phyloP scores from a whole-genome alignment of 306 rosid species.

The Gastrolobium villosum region DNA sequence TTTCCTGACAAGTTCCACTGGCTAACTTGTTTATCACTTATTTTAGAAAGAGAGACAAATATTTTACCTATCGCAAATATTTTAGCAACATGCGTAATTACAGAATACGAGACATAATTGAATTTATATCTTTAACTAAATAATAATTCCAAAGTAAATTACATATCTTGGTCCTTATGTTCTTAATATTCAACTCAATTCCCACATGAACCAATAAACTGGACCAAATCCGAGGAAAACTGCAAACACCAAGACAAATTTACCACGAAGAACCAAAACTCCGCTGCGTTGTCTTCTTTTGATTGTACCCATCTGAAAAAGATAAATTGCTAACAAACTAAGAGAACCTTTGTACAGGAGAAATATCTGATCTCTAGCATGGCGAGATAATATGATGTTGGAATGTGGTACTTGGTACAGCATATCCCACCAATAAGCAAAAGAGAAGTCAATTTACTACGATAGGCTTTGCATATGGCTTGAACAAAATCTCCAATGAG shows the following conservation, averaged over 20 bases:
- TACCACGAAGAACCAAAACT: constrained; percentile 27
- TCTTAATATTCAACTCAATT: constrained; percentile 11
- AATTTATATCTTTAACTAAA: neutral
- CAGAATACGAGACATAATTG: neutral
- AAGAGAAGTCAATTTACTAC: constrained; percentile 24
- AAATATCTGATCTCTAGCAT: constrained; percentile 25
- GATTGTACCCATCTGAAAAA: neutral
- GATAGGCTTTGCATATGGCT: constrained; percentile 26
- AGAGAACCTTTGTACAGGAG: constrained; percentile 34
- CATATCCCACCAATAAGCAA: constrained; percentile 42
- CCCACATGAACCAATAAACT: constrained; percentile 23
- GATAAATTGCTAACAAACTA: constrained; percentile 13
- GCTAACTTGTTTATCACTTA: too few relatives aligned
- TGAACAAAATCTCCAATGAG: constrained; percentile 29
- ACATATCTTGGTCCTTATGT: constrained; percentile 20
- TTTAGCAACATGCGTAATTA: neutral
- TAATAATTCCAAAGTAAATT: constrained; percentile 19
- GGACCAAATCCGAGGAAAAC: constrained; percentile 12
- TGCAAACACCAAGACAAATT: constrained; percentile 27
- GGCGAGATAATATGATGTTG: constrained; percentile 42
- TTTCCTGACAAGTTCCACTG: neutral
- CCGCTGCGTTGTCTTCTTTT: constrained; percentile 29
- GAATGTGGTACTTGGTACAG: constrained; percentile 32
- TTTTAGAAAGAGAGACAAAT: too few relatives aligned
- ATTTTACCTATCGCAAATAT: too few relatives aligned